These are phyloP conservation scores for Lepiota subincarnata DNA, from an alignment of 768 basidiomycete species.

Conservation along the genomic window DNA sequence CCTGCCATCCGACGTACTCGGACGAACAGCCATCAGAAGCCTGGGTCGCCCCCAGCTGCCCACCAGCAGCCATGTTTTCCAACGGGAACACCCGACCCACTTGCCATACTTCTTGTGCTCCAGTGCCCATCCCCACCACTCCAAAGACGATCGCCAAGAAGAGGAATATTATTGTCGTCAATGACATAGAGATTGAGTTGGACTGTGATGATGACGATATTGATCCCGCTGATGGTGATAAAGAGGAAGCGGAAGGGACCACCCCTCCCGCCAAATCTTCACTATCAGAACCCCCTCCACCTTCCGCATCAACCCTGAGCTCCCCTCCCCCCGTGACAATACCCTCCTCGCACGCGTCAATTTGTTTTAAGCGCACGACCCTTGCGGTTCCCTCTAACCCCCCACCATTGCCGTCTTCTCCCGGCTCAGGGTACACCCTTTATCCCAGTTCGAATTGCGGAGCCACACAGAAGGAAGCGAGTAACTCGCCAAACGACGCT, in stretches of 20 bases:
- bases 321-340: neutral
- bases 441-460: neutral
- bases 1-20: neutral
- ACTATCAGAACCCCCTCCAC: neutral
- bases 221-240: constrained; percentile 9
- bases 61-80: neutral
- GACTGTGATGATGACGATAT: constrained; percentile 29
- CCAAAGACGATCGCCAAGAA: constrained; percentile 15
- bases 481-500: neutral
- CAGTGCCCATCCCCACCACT: neutral
- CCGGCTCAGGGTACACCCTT: neutral
- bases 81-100: neutral
- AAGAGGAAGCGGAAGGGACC: constrained; percentile 12
- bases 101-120: neutral
- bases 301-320: neutral
- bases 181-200: constrained; percentile 36
- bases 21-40: constrained; percentile 4
- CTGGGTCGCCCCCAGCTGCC: neutral
- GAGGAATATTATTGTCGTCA: constrained; percentile 34
- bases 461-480: too few relatives aligned
- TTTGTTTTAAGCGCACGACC: constrained; percentile 9
- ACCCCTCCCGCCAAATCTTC: constrained; percentile 11
- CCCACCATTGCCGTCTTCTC: neutral
- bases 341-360: constrained; percentile 4
- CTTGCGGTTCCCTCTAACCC: neutral